phyloP scores from a whole-genome alignment of 768 basidiomycete species.

The Termitomyces sp. region DNA sequence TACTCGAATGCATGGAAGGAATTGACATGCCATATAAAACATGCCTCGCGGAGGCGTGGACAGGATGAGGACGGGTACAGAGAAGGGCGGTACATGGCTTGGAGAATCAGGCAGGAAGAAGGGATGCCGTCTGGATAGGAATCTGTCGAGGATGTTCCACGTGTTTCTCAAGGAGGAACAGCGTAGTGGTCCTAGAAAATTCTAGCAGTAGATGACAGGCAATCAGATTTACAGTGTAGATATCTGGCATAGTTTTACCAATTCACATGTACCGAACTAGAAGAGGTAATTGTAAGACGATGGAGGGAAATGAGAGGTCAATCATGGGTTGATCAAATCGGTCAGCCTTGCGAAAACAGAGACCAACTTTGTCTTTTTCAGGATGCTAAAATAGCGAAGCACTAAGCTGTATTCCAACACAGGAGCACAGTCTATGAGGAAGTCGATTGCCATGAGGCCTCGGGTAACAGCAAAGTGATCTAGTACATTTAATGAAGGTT shows the following conservation, averaged over 20 bases:
- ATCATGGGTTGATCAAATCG: not conserved
- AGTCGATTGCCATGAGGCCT: not conserved
- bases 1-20: not conserved
- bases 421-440: not conserved
- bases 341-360: not conserved
- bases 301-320: not conserved
- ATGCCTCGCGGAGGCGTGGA: not conserved
- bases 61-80: not conserved
- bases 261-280: not conserved
- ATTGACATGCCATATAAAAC: not conserved
- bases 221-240: not conserved
- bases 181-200: not conserved
- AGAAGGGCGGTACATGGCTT: not conserved
- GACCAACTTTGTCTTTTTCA: not conserved
- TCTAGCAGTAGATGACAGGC: not conserved
- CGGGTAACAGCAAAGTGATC: not conserved
- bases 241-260: not conserved
- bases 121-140: not conserved
- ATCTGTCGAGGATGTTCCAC: slow-evolving; percentile 6
- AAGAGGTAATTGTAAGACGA: not conserved
- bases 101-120: not conserved
- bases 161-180: slow-evolving; percentile 2
- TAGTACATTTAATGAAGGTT: not conserved
- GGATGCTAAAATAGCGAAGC: not conserved
- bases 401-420: not conserved